These are phyloP conservation scores for Laetiporus sulphureus DNA, from an alignment of 1,284 basidiomycete genomes.

Conservation along the genomic window DNA sequence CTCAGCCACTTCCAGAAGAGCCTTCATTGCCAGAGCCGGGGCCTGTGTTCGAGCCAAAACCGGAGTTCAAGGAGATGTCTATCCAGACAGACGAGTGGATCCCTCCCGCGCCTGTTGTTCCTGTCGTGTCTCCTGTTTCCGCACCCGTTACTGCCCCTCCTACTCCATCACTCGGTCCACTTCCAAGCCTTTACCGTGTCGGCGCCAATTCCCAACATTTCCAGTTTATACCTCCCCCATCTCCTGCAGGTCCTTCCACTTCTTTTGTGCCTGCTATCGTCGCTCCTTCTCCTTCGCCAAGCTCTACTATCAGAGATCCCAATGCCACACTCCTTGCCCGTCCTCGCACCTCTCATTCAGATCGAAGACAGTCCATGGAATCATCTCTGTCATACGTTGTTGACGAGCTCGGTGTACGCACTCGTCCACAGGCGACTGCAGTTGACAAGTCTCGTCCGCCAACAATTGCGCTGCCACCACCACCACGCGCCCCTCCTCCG, in stretches of 20 bases:
- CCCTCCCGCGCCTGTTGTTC: slow-evolving; percentile 34
- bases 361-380: slow-evolving; percentile 49
- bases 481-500: slow-evolving; percentile 76
- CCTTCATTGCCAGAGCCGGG: slow-evolving; percentile 6
- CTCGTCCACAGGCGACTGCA: slow-evolving; percentile 47
- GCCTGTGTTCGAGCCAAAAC: slow-evolving; percentile 32
- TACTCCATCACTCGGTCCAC: slow-evolving; percentile 12
- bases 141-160: slow-evolving; percentile 18
- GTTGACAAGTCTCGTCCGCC: slow-evolving; percentile 82
- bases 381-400: slow-evolving; percentile 50
- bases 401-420: slow-evolving; percentile 38
- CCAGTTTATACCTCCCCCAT: slow-evolving; percentile 61
- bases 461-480: slow-evolving; percentile 80
- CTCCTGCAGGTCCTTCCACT: slow-evolving; percentile 31
- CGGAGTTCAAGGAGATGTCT: slow-evolving; percentile 63
- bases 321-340: slow-evolving; percentile 36
- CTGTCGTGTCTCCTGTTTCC: slow-evolving; percentile 19
- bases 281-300: slow-evolving; percentile 35
- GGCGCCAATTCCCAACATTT: slow-evolving; percentile 61
- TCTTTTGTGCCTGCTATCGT: slow-evolving; percentile 22
- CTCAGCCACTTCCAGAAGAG: not conserved
- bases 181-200: slow-evolving; percentile 31
- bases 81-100: slow-evolving; percentile 72
- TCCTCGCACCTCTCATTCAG: slow-evolving; percentile 34
- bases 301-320: slow-evolving; percentile 6